phyloP scores from a whole-genome alignment of 2,329 filamentous ascomycete species.

The Aspergillus luchuensis region DNA sequence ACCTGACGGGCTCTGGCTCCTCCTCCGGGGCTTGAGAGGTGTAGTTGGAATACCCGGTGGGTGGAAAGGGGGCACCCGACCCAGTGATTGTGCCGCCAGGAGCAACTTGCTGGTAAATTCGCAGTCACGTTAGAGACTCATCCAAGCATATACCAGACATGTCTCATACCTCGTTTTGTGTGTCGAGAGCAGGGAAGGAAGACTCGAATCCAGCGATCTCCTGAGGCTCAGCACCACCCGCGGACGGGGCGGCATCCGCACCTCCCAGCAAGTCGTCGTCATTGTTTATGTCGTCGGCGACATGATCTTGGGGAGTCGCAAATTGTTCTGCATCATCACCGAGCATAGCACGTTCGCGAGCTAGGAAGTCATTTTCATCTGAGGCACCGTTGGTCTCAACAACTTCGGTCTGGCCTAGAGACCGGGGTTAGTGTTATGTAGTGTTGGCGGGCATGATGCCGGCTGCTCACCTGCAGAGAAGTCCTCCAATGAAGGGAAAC shows the following conservation, averaged over 20 bases:
- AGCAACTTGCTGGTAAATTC: slow-evolving; percentile 62
- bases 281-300: slow-evolving; percentile 61
- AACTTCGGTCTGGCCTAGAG: slow-evolving; percentile 39
- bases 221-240: slow-evolving; percentile 22
- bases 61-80: slow-evolving; percentile 58
- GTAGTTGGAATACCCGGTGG: slow-evolving; percentile 53
- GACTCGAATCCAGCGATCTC: slow-evolving; percentile 72
- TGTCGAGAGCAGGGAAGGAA: slow-evolving; percentile 84
- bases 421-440: slow-evolving; percentile 29
- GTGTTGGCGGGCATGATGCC: slow-evolving; percentile 21
- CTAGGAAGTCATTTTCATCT: slow-evolving; percentile 82
- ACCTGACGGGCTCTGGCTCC: slow-evolving; percentile 82
- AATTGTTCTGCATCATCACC: slow-evolving; percentile 95
- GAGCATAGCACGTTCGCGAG: slow-evolving; percentile 84
- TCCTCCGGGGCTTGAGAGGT: slow-evolving; percentile 66
- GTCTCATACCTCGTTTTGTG: slow-evolving; percentile 66
- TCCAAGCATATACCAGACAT: not conserved
- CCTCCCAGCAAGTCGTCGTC: slow-evolving; percentile 72
- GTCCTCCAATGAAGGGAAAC: slow-evolving; percentile 78
- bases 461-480: slow-evolving; percentile 62
- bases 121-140: slow-evolving; percentile 17
- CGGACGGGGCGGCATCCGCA: slow-evolving; percentile 42
- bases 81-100: slow-evolving; percentile 81
- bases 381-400: slow-evolving; percentile 35
- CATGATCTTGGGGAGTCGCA: slow-evolving; percentile 68